Evolutionary conservation across 2,329 filamentous ascomycete species (phyloP).

Genomic region (Ilyonectria robusta): DNA sequence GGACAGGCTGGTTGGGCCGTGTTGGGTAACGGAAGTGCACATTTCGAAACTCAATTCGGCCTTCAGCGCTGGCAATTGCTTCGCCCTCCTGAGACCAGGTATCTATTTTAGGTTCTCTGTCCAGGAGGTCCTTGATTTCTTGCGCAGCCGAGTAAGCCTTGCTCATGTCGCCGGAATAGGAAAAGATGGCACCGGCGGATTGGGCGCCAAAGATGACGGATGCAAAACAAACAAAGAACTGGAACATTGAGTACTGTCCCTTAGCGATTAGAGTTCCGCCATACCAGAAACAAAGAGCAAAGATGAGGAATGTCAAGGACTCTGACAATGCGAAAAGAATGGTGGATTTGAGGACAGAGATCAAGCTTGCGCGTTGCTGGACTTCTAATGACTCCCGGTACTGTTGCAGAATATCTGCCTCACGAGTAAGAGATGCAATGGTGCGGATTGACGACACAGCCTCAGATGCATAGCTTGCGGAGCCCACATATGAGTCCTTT

Average conservation of each 20-base stretch:
- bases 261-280: conserved; percentile 25
- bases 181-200: conserved; percentile 87
- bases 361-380: conserved; percentile 9
- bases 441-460: conserved; percentile 32
- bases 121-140: conserved; percentile 83
- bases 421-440: conserved; percentile 32
- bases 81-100: conserved; percentile 79
- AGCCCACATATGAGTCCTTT: conserved; percentile 1
- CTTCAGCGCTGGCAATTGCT: conserved; percentile 73
- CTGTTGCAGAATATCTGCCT: conserved; percentile 4
- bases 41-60: conserved; percentile 71
- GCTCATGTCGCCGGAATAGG: conserved; percentile 88
- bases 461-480: conserved; percentile 31
- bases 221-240: conserved; percentile 35
- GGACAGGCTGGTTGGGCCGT: conserved; percentile 74
- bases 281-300: conserved; percentile 38
- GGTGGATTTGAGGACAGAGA: conserved; percentile 15
- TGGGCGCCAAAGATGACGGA: conserved; percentile 73
- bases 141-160: conserved; percentile 85
- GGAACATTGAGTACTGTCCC: conserved; percentile 35
- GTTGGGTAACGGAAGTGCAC: conserved; percentile 79
- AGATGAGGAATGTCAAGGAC: conserved; percentile 16
- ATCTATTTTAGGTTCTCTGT: conserved; percentile 83
- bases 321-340: conserved; percentile 25
- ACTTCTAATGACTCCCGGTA: conserved; percentile 5